Evolutionary conservation across 83 land plant species (phyloP).

Genomic region (Picea abies): DNA sequence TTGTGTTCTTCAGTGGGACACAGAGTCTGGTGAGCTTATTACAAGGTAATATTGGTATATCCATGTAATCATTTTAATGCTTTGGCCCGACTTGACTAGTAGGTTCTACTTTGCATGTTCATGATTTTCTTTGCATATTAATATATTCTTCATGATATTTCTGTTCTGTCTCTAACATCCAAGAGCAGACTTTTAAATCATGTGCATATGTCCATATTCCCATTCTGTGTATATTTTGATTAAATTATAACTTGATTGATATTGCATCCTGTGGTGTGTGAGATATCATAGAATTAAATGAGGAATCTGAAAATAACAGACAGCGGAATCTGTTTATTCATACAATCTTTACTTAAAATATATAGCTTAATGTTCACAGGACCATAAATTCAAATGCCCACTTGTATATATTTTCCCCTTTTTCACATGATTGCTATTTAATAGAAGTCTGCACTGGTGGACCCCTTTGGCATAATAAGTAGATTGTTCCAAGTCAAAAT

Average conservation of each 20-base stretch:
- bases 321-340: neutral
- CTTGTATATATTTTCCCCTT: neutral
- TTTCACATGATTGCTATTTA: neutral
- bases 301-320: neutral
- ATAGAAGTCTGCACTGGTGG: neutral
- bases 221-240: neutral
- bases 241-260: neutral
- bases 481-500: too few relatives aligned
- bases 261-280: neutral
- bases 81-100: too few relatives aligned
- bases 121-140: neutral
- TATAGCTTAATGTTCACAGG: neutral
- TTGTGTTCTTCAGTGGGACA: conserved; percentile 99
- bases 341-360: neutral
- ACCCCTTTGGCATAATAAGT: neutral
- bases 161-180: neutral
- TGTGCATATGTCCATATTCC: neutral
- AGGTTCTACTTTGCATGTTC: neutral
- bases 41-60: conserved; percentile 62
- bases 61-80: neutral
- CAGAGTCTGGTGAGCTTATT: conserved; percentile 76
- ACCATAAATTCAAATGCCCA: neutral
- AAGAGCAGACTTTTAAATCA: conserved; percentile 4
- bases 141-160: neutral
- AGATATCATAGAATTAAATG: neutral